Percentiles rank a stretch among this genome's conserved stretches.
phyloP scores from a whole-genome alignment of 371 early-diverging fungal genomes.

The Choanephora cucurbitarum region DNA sequence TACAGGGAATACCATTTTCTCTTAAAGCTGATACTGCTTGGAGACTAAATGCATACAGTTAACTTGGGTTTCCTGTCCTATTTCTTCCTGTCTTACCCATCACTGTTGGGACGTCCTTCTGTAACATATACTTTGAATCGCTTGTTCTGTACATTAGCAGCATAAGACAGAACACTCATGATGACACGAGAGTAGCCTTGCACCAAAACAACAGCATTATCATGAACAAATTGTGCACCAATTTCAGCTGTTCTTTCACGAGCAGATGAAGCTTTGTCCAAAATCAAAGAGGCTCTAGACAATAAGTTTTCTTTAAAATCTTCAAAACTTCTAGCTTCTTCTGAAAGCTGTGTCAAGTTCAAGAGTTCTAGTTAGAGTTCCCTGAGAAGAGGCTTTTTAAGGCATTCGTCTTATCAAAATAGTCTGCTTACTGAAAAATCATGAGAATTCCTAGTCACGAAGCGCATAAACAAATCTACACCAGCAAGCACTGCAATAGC shows the following conservation, averaged over 20 bases:
- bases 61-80: not conserved
- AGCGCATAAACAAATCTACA: conserved; percentile 85
- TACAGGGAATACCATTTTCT: conserved; percentile 80
- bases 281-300: conserved; percentile 70
- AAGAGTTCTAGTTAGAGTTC: not conserved
- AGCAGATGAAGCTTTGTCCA: conserved; percentile 70
- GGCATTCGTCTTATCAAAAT: not conserved
- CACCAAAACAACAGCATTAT: conserved; percentile 85
- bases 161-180: conserved; percentile 78
- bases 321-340: conserved; percentile 59
- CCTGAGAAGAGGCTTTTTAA: not conserved
- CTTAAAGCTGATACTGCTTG: conserved; percentile 77
- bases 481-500: conserved; percentile 72
- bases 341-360: conserved; percentile 25
- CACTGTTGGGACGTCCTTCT: conserved; percentile 80
- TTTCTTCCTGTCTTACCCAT: conserved; percentile 58
- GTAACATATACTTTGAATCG: conserved; percentile 89
- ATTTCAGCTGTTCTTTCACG: conserved; percentile 79
- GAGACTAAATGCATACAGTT: conserved; percentile 40
- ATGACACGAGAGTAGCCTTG: conserved; percentile 96
- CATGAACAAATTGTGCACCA: conserved; percentile 89
- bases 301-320: conserved; percentile 79
- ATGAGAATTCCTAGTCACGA: conserved; percentile 71
- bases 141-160: conserved; percentile 73
- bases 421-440: conserved; percentile 58